Evolutionary conservation across 208 protist genomes (phyloP).

Genomic region (Acanthamoeba lenticulata): DNA sequence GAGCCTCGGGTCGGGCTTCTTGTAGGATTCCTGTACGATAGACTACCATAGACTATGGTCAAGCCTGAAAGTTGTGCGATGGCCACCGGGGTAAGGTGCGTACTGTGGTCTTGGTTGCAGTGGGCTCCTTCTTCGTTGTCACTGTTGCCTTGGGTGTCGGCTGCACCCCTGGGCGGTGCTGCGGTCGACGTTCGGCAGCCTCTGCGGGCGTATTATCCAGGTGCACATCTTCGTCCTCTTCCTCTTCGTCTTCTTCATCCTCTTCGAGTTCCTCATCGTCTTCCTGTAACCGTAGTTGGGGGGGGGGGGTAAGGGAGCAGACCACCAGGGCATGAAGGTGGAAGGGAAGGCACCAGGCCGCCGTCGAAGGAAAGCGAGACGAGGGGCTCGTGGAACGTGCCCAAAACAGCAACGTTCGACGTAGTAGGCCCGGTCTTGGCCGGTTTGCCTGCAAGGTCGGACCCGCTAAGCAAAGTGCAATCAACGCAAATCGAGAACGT

Average conservation of each 20-base stretch:
- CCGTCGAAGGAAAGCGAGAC: slow-evolving; percentile 16
- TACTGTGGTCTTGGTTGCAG: no score
- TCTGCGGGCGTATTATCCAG: slow-evolving; percentile 26
- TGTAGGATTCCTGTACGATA: not conserved
- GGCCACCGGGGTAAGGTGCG: not conserved
- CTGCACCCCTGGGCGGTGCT: not conserved
- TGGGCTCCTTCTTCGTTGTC: no score
- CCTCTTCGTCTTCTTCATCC: not conserved
- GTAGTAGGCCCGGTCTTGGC: not conserved
- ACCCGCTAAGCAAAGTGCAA: not conserved
- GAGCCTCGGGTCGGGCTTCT: slow-evolving; percentile 2
- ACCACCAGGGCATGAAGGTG: no score
- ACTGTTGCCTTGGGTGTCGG: no score
- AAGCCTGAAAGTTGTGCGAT: not conserved
- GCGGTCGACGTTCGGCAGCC: not conserved
- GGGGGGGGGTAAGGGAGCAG: not conserved
- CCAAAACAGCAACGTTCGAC: not conserved
- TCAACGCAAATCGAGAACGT: not conserved
- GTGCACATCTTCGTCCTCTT: not conserved
- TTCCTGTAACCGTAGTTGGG: no score
- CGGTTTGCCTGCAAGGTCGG: not conserved
- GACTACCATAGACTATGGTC: no score
- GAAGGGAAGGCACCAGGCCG: not conserved
- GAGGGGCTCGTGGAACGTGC: slow-evolving; percentile 15
- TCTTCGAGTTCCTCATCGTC: not conserved